A percentile compares a stretch with the other conserved stretches of the same genome.
These are phyloP conservation scores for Fraxinus americana DNA, from an alignment of 257 asterid species.

Conservation along the genomic window DNA sequence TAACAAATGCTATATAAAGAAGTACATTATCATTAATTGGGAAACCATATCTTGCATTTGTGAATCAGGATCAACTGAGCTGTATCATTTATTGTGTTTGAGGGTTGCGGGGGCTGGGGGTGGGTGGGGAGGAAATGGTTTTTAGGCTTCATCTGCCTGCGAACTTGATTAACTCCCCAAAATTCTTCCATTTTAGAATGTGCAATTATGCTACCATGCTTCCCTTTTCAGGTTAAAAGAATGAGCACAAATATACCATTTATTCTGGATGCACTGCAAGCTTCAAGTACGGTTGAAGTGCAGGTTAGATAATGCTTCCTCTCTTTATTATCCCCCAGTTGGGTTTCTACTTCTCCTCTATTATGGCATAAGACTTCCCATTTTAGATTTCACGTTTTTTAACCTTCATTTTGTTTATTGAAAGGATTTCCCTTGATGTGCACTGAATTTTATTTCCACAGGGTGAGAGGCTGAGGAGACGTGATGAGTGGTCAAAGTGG, in stretches of 20 bases:
- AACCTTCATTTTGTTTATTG: background rate
- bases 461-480: conserved; percentile 87
- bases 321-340: conserved; percentile 16
- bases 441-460: conserved; percentile 34
- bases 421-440: conserved; percentile 22
- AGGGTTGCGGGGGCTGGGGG: background rate
- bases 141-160: conserved; percentile 7
- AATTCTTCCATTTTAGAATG: conserved; percentile 1
- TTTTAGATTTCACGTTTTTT: background rate
- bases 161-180: conserved; percentile 21
- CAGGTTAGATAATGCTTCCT: conserved; percentile 49
- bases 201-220: conserved; percentile 11
- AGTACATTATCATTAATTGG: background rate
- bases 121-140: conserved; percentile 6
- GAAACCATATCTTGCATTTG: background rate
- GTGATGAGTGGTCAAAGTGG: conserved; percentile 86
- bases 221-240: conserved; percentile 64
- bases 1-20: background rate
- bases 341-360: conserved; percentile 3
- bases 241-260: conserved; percentile 72
- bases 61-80: background rate
- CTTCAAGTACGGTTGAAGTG: conserved; percentile 81
- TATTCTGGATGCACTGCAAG: conserved; percentile 73
- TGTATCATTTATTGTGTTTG: background rate
- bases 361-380: conserved; percentile 19